phyloP scores from a whole-genome alignment of 805 yeast species.

The Lachancea nothofagi region DNA sequence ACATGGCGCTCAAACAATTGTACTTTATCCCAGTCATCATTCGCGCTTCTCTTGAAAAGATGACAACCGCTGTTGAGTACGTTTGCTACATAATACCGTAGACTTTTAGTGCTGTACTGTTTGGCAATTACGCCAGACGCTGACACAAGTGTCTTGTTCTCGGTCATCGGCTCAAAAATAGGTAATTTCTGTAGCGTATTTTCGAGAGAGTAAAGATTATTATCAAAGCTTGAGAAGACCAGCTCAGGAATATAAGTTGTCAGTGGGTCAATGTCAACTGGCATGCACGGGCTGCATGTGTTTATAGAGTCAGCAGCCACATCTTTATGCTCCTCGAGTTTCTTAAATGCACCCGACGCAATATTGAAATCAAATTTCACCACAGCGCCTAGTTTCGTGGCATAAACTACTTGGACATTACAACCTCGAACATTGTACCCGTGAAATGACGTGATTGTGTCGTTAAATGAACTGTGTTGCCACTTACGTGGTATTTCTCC shows the following conservation, averaged over 20 bases:
- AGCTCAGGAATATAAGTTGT: conserved; percentile 6
- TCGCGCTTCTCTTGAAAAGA: conserved; percentile 16
- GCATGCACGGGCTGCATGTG: conserved; percentile 4
- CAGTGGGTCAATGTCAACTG: background rate
- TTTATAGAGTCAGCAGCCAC: conserved; percentile 9
- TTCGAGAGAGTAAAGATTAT: conserved; percentile 6
- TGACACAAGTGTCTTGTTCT: conserved; percentile 3
- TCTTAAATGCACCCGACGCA: conserved; percentile 5
- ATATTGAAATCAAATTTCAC: conserved; percentile 14
- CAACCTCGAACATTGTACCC: conserved; percentile 14
- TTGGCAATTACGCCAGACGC: conserved; percentile 13
- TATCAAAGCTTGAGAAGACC: conserved; percentile 11
- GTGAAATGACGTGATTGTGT: conserved; percentile 11
- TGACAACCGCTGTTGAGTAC: conserved; percentile 20
- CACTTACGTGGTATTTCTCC: conserved; percentile 9
- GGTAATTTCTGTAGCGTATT: conserved; percentile 2
- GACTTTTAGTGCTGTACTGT: conserved; percentile 12
- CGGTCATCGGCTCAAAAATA: background rate
- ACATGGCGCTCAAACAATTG: conserved; percentile 8
- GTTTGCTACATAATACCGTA: conserved; percentile 12
- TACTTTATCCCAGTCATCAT: conserved; percentile 21
- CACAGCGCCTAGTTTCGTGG: conserved; percentile 17
- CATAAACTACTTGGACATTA: conserved; percentile 11
- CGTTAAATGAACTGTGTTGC: conserved; percentile 10
- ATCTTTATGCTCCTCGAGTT: conserved; percentile 5